These are phyloP conservation scores for Thalassiosira sp. DNA, from an alignment of 352 stramenopile genomes.

Conservation along the genomic window DNA sequence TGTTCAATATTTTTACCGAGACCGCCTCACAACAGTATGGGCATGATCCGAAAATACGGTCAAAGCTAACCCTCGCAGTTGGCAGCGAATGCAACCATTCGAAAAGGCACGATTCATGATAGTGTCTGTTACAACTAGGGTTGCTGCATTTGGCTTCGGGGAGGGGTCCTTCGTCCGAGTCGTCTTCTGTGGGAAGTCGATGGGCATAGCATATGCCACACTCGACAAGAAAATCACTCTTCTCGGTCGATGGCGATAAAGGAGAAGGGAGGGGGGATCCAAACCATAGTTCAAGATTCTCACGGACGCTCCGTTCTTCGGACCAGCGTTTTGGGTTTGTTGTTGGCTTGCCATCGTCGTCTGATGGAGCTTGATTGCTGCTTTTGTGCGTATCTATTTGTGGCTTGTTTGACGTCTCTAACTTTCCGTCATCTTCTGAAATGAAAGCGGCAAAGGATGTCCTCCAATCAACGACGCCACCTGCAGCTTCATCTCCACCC, in stretches of 20 bases:
- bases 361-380: neutral
- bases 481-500: neutral
- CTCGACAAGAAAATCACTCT: slow-evolving; percentile 55
- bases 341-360: slow-evolving; percentile 2
- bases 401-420: neutral
- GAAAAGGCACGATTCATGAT: slow-evolving; percentile 59
- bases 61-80: slow-evolving; percentile 55
- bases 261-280: slow-evolving; percentile 43
- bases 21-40: slow-evolving; percentile 49
- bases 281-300: slow-evolving; percentile 60
- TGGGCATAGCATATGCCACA: slow-evolving; percentile 60
- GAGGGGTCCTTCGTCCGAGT: slow-evolving; percentile 29
- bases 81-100: slow-evolving; percentile 64
- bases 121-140: slow-evolving; percentile 44
- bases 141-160: slow-evolving; percentile 57
- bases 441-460: slow-evolving; percentile 42
- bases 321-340: slow-evolving; percentile 36
- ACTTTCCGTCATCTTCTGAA: slow-evolving; percentile 5
- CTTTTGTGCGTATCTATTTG: neutral
- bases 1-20: slow-evolving; percentile 53
- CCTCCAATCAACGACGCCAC: slow-evolving; percentile 38
- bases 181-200: slow-evolving; percentile 43
- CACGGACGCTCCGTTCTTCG: slow-evolving; percentile 39
- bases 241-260: slow-evolving; percentile 30
- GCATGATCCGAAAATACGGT: slow-evolving; percentile 55